A percentile compares a stretch with the other conserved stretches of the same genome.
Conservation (phyloP, 2,329 filamentous ascomycete genomes). For the Ophiostoma sp. region DNA sequence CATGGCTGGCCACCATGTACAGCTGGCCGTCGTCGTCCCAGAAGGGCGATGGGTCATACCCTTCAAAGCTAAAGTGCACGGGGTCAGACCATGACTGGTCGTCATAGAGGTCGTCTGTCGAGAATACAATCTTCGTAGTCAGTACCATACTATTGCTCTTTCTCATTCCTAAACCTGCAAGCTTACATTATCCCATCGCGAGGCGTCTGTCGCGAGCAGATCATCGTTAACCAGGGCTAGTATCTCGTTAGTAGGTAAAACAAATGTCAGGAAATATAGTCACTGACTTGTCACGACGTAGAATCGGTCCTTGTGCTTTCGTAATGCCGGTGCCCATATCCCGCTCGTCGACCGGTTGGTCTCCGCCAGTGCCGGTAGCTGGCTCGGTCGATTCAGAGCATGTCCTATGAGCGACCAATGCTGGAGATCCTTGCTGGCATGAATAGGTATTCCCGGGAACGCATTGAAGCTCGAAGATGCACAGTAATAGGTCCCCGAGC, state of each 20-base stretch:
- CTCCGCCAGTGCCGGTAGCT: background rate
- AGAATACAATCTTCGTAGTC: background rate
- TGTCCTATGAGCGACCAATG: background rate
- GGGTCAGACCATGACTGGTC: background rate
- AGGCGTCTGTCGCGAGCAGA: background rate
- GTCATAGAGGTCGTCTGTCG: background rate
- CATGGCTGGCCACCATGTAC: background rate
- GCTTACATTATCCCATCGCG: background rate
- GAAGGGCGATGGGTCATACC: background rate
- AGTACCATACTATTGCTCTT: background rate
- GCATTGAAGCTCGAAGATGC: background rate
- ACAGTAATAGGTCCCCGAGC: background rate
- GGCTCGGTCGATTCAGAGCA: background rate
- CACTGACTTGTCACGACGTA: background rate
- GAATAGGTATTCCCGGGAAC: background rate
- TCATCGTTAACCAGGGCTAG: background rate
- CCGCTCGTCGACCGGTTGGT: background rate
- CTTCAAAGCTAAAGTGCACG: background rate
- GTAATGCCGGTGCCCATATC: background rate
- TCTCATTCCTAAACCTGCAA: background rate
- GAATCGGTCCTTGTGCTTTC: background rate
- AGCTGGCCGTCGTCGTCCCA: background rate
- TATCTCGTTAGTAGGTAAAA: background rate
- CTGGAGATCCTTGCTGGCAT: background rate
- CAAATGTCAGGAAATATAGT: background rate